phyloP scores from a whole-genome alignment of 2,329 filamentous ascomycete species.

The Chaetomiaceae sp. region DNA sequence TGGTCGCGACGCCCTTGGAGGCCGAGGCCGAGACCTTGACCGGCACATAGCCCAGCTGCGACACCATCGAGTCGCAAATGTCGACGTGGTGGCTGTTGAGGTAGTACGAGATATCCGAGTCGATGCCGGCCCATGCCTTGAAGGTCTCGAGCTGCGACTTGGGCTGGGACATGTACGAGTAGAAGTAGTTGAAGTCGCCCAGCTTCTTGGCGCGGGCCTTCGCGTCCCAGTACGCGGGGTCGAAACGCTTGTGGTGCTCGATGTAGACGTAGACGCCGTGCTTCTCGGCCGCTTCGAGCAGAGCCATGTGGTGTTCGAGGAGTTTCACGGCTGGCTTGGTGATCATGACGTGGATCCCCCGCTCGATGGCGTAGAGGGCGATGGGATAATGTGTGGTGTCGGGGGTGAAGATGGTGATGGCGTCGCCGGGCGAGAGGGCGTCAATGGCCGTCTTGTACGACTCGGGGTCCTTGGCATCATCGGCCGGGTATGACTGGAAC shows the following conservation, averaged over 20 bases:
- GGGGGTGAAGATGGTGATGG: conserved; percentile 93
- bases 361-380: conserved; percentile 85
- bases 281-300: conserved; percentile 67
- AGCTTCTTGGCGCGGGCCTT: conserved; percentile 69
- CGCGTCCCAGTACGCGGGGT: conserved; percentile 88
- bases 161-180: conserved; percentile 92
- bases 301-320: conserved; percentile 71
- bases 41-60: conserved; percentile 65
- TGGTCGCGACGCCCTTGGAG: conserved; percentile 72
- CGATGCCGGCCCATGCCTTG: conserved; percentile 87
- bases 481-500: conserved; percentile 76
- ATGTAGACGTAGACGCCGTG: conserved; percentile 85
- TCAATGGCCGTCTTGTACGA: conserved; percentile 89
- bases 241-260: conserved; percentile 95
- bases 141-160: conserved; percentile 92
- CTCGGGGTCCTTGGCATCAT: conserved; percentile 68
- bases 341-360: conserved; percentile 83
- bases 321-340: conserved; percentile 91
- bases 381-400: conserved; percentile 92
- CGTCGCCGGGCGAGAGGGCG: conserved; percentile 72
- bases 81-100: conserved; percentile 94
- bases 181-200: conserved; percentile 98
- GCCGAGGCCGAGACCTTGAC: conserved; percentile 74
- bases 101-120: conserved; percentile 94
- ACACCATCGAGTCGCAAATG: conserved; percentile 88